A percentile compares a stretch with the other conserved stretches of the same genome.
Evolutionary conservation across 148 eudicot genomes (phyloP).

Genomic region (Arbutus unedo): DNA sequence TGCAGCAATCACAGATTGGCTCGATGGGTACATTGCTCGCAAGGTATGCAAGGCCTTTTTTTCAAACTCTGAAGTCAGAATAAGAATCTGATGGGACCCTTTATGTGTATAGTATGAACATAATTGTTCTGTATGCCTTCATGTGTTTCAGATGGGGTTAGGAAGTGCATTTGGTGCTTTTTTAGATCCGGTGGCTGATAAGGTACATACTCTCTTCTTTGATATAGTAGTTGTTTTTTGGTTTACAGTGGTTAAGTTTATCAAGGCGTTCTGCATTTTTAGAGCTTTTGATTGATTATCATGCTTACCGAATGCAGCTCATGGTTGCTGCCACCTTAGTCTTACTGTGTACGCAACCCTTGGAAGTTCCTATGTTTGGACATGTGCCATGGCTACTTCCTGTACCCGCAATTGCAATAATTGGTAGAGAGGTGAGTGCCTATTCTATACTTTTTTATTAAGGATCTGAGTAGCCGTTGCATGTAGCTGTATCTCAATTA

Average conservation of each 20-base stretch:
- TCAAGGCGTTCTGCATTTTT: slow-evolving; percentile 4
- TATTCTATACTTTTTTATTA: background rate
- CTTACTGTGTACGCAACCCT: slow-evolving; percentile 82
- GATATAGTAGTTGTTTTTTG: slow-evolving; percentile 1
- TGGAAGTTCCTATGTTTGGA: slow-evolving; percentile 58
- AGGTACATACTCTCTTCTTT: slow-evolving; percentile 41
- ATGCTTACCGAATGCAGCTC: slow-evolving; percentile 67
- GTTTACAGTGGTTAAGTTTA: slow-evolving; percentile 2
- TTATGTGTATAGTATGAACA: background rate
- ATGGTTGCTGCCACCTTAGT: slow-evolving; percentile 97
- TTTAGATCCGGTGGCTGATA: slow-evolving; percentile 98
- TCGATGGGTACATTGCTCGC: slow-evolving; percentile 96
- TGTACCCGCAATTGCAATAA: slow-evolving; percentile 84
- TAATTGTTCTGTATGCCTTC: slow-evolving; percentile 12
- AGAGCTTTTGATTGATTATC: slow-evolving; percentile 18
- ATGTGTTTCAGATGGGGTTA: slow-evolving; percentile 65
- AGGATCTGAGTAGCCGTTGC: background rate
- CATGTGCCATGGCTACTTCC: slow-evolving; percentile 80
- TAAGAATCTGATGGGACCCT: slow-evolving; percentile 5
- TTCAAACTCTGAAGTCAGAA: background rate
- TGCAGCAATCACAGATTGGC: slow-evolving; percentile 98
- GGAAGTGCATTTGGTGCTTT: slow-evolving; percentile 95
- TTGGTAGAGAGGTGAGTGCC: slow-evolving; percentile 86
- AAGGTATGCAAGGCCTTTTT: slow-evolving; percentile 45
- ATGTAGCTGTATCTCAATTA: background rate